phyloP scores from a whole-genome alignment of 106 monocot genomes.

The Allium fistulosum region DNA sequence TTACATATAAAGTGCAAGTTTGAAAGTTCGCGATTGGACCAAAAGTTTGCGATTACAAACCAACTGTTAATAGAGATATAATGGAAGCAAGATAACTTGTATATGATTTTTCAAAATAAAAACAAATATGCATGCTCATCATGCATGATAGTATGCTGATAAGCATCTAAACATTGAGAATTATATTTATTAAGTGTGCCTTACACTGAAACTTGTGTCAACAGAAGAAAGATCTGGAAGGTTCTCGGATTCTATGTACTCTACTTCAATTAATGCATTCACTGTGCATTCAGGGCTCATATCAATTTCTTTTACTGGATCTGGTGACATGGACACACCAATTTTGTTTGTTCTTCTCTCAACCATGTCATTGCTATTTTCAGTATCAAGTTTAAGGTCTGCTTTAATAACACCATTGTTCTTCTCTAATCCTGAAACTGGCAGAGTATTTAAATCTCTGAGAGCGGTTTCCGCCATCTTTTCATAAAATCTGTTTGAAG shows the following conservation, averaged over 20 bases:
- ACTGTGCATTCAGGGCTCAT: constrained; percentile 30
- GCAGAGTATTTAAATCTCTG: constrained; percentile 43
- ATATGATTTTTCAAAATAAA: not conserved
- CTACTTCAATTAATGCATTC: constrained; percentile 49
- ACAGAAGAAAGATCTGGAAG: constrained; percentile 59
- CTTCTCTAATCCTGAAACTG: constrained; percentile 30
- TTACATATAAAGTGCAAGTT: too few species aligned
- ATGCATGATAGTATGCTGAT: not conserved
- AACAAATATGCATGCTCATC: not conserved
- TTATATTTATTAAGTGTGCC: constrained; percentile 5
- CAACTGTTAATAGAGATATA: too few species aligned
- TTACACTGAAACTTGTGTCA: constrained; percentile 58
- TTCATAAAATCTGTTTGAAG: not conserved
- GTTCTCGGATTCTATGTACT: constrained; percentile 85
- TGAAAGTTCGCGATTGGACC: too few species aligned
- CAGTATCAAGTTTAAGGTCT: constrained; percentile 31
- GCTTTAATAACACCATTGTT: not conserved
- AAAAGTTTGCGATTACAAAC: too few species aligned
- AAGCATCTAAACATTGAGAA: not conserved
- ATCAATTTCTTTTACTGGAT: constrained; percentile 14
- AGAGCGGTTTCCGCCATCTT: constrained; percentile 53
- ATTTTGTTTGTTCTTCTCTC: constrained; percentile 23
- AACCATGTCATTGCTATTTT: constrained; percentile 19
- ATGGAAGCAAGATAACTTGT: not conserved
- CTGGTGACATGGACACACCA: constrained; percentile 10